Evolutionary conservation across 1,284 basidiomycete genomes (phyloP).

Genomic region (Vanrija sp.): DNA sequence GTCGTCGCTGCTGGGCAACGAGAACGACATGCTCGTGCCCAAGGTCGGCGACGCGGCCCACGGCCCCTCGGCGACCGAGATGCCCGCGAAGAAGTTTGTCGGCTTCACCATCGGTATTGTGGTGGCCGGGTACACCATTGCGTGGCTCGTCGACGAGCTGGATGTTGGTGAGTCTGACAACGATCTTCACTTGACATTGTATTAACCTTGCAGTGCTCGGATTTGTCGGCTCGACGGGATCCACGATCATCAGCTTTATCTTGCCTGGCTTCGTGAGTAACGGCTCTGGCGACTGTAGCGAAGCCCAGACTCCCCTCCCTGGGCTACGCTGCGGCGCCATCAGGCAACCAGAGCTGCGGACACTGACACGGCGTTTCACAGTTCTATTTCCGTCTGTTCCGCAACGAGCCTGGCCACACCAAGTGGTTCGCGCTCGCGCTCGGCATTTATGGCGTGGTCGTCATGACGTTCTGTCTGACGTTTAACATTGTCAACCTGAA

Average conservation of each 20-base stretch:
- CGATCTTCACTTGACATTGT: not conserved
- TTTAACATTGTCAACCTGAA: conserved; percentile 68
- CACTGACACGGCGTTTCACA: not conserved
- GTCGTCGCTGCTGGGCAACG: conserved; percentile 17
- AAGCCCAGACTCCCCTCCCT: conserved; percentile 51
- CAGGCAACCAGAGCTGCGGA: too few relatives aligned
- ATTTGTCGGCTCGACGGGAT: conserved; percentile 95
- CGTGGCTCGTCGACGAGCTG: conserved; percentile 77
- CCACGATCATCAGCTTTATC: conserved; percentile 94
- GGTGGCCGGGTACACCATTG: conserved; percentile 60
- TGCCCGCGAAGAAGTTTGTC: conserved; percentile 68
- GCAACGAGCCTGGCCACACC: conserved; percentile 60
- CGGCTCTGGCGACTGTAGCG: conserved; percentile 57
- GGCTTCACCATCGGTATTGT: conserved; percentile 71
- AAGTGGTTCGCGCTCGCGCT: conserved; percentile 65
- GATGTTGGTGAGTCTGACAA: conserved; percentile 63
- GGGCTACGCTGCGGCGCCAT: not conserved
- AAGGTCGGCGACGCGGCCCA: conserved; percentile 52
- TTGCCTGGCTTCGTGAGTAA: conserved; percentile 62
- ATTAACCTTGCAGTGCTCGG: conserved; percentile 65
- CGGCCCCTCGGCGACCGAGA: conserved; percentile 58
- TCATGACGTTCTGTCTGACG: conserved; percentile 79
- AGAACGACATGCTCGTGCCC: conserved; percentile 42
- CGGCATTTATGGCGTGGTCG: conserved; percentile 68
- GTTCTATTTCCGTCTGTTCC: conserved; percentile 59